phyloP scores from a whole-genome alignment of 2,329 filamentous ascomycete genomes.

The Harringtonia lauricola region DNA sequence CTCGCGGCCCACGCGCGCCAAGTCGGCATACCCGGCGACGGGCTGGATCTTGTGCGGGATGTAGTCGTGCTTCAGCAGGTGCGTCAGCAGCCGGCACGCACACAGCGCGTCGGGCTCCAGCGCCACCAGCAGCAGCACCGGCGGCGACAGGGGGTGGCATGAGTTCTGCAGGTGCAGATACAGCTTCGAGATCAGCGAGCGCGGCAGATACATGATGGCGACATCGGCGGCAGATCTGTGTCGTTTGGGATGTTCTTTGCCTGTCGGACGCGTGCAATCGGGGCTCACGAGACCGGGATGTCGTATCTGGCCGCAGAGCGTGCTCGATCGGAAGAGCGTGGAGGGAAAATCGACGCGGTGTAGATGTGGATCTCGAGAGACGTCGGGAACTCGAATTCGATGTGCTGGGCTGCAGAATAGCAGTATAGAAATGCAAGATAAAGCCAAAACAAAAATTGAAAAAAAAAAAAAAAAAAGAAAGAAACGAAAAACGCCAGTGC shows the following conservation, averaged over 20 bases:
- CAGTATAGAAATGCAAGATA: not conserved
- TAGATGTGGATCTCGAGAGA: too few species aligned
- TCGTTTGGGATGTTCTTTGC: not conserved
- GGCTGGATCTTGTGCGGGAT: constrained; percentile 97
- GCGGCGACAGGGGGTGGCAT: constrained; percentile 81
- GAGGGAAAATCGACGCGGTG: too few species aligned
- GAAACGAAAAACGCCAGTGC: not conserved
- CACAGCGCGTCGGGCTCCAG: constrained; percentile 94
- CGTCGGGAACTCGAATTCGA: not conserved
- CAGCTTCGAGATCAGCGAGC: constrained; percentile 76
- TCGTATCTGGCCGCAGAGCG: too few species aligned
- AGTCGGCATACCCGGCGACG: constrained; percentile 82
- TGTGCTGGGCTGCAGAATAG: not conserved
- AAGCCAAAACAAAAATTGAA: not conserved
- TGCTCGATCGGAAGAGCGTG: too few species aligned
- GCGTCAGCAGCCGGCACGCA: constrained; percentile 86
- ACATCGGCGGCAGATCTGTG: too few species aligned
- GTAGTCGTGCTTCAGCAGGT: constrained; percentile 92
- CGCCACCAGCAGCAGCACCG: constrained; percentile 82
- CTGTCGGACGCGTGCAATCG: too few species aligned
- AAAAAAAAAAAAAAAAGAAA: not conserved
- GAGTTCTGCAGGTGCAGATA: constrained; percentile 82
- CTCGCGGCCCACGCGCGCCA: constrained; percentile 67
- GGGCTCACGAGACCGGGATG: too few species aligned
- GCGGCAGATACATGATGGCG: constrained; percentile 78